Conservation (phyloP, 2,329 filamentous ascomycete species). For the Stromatinia cepivora region DNA sequence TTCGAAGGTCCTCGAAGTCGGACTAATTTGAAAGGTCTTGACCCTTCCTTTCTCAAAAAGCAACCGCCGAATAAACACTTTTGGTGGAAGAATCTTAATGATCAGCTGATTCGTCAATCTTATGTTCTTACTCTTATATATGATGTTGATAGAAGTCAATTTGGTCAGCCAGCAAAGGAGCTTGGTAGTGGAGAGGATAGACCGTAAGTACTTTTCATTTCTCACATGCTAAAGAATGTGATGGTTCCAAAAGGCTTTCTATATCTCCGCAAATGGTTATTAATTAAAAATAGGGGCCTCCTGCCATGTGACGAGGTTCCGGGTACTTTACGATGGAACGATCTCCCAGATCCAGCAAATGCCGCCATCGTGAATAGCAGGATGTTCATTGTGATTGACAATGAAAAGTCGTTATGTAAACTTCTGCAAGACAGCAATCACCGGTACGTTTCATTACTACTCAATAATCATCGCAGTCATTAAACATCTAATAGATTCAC, state of each 20-base stretch:
- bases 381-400: conserved; percentile 36
- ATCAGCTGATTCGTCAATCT: conserved; percentile 56
- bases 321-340: conserved; percentile 58
- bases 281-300: conserved; percentile 6
- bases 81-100: conserved; percentile 55
- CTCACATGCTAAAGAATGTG: background rate
- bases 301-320: conserved; percentile 42
- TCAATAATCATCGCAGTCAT: background rate
- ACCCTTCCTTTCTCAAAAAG: conserved; percentile 28
- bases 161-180: conserved; percentile 42
- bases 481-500: conserved; percentile 33
- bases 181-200: conserved; percentile 30
- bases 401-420: conserved; percentile 47
- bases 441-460: conserved; percentile 44
- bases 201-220: conserved; percentile 26
- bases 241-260: background rate
- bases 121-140: conserved; percentile 58
- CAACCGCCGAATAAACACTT: conserved; percentile 29
- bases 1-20: conserved; percentile 50
- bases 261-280: background rate
- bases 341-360: conserved; percentile 56
- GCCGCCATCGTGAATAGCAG: conserved; percentile 38
- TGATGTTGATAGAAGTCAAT: conserved; percentile 52
- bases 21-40: conserved; percentile 33
- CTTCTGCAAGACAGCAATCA: conserved; percentile 55